A percentile compares a stretch with the other conserved stretches of the same genome.
Conservation (phyloP, 2,329 filamentous ascomycete genomes). For the Paramyrothecium sp. region DNA sequence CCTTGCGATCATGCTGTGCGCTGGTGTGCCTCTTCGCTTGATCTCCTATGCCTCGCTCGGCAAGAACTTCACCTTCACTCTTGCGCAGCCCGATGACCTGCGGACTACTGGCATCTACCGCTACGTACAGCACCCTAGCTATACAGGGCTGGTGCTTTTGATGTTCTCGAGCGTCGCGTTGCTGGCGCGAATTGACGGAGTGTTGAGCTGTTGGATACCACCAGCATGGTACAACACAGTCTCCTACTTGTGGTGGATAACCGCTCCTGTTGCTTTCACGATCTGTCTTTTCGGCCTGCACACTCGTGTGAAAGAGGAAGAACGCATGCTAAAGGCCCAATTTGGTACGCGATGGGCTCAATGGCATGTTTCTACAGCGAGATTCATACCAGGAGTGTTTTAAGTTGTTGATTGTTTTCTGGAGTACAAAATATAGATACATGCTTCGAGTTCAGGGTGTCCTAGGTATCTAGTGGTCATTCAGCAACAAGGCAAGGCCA, state of each 20-base stretch:
- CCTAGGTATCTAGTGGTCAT: too few relatives aligned
- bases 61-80: conserved; percentile 51
- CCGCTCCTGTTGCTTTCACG: conserved; percentile 1
- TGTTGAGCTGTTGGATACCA: conserved; percentile 36
- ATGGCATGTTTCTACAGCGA: conserved; percentile 45
- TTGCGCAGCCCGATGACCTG: conserved; percentile 43
- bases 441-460: too few relatives aligned
- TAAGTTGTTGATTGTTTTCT: conserved; percentile 15
- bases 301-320: conserved; percentile 45
- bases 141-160: conserved; percentile 40
- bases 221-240: conserved; percentile 10
- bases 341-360: conserved; percentile 48
- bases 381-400: conserved; percentile 45
- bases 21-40: conserved; percentile 28
- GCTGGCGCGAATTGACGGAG: conserved; percentile 35
- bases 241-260: conserved; percentile 5
- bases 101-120: conserved; percentile 46
- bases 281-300: conserved; percentile 20
- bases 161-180: conserved; percentile 27
- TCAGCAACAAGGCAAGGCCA: too few relatives aligned
- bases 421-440: too few relatives aligned
- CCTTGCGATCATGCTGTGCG: conserved; percentile 27
- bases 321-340: conserved; percentile 43
- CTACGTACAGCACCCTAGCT: conserved; percentile 52
- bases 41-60: conserved; percentile 44